A percentile compares a stretch with the other conserved stretches of the same genome.
Evolutionary conservation across 208 protist species (phyloP).

Genomic region (Trypanosoma cruzi): DNA sequence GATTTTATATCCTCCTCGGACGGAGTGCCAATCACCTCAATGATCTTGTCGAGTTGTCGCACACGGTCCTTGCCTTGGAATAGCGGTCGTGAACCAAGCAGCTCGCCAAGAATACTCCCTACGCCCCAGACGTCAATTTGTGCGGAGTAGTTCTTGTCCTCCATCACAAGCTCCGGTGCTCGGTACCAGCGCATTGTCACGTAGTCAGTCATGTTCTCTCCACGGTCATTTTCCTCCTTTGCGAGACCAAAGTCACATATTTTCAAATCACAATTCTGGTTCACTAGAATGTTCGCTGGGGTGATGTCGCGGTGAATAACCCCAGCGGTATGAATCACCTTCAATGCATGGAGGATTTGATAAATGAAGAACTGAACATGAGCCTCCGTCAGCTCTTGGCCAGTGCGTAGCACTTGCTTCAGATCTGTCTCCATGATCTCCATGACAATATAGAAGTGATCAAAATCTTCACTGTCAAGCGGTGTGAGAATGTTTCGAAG

Average conservation of each 20-base stretch:
- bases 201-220: conserved; percentile 94
- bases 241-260: conserved; percentile 96
- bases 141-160: conserved; percentile 87
- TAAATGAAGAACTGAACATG: conserved; percentile 97
- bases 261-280: conserved; percentile 97
- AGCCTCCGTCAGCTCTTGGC: conserved; percentile 91
- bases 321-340: conserved; percentile 94
- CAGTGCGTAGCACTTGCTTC: conserved; percentile 92
- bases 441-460: conserved; percentile 95
- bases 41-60: conserved; percentile 92
- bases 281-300: conserved; percentile 96
- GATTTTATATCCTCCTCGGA: conserved; percentile 78
- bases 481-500: conserved; percentile 89
- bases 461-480: conserved; percentile 61
- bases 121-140: conserved; percentile 94
- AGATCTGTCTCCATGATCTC: conserved; percentile 98
- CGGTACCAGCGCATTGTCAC: conserved; percentile 96
- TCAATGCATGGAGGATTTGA: conserved; percentile 93
- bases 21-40: conserved; percentile 93
- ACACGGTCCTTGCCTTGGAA: conserved; percentile 91
- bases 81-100: conserved; percentile 85
- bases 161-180: conserved; percentile 94
- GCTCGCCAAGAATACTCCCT: conserved; percentile 90
- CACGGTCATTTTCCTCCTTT: conserved; percentile 87
- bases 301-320: conserved; percentile 98